Evolutionary conservation across 495 filamentous ascomycete genomes (phyloP).

Genomic region (Hypoxylon subgilvum): DNA sequence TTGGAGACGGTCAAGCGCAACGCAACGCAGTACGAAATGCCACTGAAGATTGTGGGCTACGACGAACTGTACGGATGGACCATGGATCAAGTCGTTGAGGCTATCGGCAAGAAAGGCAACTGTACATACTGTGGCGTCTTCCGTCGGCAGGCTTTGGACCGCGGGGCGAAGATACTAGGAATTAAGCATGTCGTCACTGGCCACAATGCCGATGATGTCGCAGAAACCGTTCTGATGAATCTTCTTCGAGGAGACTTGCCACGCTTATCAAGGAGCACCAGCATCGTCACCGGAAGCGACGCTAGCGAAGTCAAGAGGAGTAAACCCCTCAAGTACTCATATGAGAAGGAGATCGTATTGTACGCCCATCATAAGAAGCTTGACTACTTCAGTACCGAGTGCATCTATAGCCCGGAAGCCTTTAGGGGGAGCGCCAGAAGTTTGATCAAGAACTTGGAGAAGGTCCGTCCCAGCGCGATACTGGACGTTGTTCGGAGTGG

Average conservation of each 20-base stretch:
- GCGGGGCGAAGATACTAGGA: conserved; percentile 83
- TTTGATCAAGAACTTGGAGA: conserved; percentile 93
- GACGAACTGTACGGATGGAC: conserved; percentile 97
- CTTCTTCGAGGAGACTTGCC: conserved; percentile 88
- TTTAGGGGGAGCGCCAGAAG: conserved; percentile 90
- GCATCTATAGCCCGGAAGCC: conserved; percentile 98
- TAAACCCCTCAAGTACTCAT: conserved; percentile 97
- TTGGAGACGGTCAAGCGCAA: conserved; percentile 96
- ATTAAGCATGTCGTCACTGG: conserved; percentile 96
- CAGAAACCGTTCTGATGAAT: conserved; percentile 99
- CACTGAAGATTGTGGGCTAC: conserved; percentile 88
- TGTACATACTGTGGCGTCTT: conserved; percentile 99
- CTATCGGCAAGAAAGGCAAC: conserved; percentile 97
- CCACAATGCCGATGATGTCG: conserved; percentile 96
- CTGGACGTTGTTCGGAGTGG: conserved; percentile 93
- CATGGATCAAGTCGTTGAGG: conserved; percentile 96
- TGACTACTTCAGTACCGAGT: conserved; percentile 98
- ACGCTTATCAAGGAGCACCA: conserved; percentile 85
- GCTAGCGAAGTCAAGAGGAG: conserved; percentile 83
- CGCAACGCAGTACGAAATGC: conserved; percentile 86
- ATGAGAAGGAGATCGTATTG: conserved; percentile 98
- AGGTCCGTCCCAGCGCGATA: conserved; percentile 89
- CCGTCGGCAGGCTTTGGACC: conserved; percentile 89
- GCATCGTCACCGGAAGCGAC: conserved; percentile 80
- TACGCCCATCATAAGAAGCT: conserved; percentile 96